A percentile compares a stretch with the other conserved stretches of the same genome.
Conservation (phyloP, 2,329 filamentous ascomycete species). For the Colletotrichum simmondsii region DNA sequence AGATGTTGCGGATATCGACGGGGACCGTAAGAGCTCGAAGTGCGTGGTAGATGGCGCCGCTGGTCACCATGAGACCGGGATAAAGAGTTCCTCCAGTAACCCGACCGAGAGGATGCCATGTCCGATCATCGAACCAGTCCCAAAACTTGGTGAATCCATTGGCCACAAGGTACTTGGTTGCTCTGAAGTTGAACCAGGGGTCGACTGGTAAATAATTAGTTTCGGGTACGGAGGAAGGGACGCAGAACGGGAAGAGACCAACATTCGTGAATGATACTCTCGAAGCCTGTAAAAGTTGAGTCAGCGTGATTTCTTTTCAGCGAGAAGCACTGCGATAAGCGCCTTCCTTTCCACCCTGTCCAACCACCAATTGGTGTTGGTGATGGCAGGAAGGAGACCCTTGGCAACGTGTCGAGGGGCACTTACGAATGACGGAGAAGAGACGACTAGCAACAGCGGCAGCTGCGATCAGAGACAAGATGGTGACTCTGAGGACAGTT, state of each 20-base stretch:
- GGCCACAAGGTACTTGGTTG: slow-evolving; percentile 95
- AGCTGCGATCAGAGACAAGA: slow-evolving; percentile 89
- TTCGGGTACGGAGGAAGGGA: slow-evolving; percentile 21
- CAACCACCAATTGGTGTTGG: slow-evolving; percentile 15
- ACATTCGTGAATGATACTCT: slow-evolving; percentile 99
- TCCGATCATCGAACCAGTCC: slow-evolving; percentile 99
- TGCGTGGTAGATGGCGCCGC: slow-evolving; percentile 93
- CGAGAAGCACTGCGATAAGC: neutral
- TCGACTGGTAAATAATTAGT: slow-evolving; percentile 74
- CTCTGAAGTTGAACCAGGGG: slow-evolving; percentile 99
- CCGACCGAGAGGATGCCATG: slow-evolving; percentile 98
- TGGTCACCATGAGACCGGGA: slow-evolving; percentile 98
- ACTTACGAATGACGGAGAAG: slow-evolving; percentile 97
- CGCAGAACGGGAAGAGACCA: slow-evolving; percentile 53
- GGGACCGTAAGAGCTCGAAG: slow-evolving; percentile 90
- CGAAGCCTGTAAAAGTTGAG: slow-evolving; percentile 73
- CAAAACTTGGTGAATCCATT: slow-evolving; percentile 99
- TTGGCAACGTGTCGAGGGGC: slow-evolving; percentile 30
- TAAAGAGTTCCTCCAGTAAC: slow-evolving; percentile 99
- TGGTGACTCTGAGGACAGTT: slow-evolving; percentile 87
- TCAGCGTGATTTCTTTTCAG: slow-evolving; percentile 42
- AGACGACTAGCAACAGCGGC: slow-evolving; percentile 93
- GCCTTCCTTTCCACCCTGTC: neutral
- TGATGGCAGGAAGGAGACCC: neutral
- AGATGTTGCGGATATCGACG: slow-evolving; percentile 98